Base-by-base conservation (phyloP, 495 filamentous ascomycete genomes). In the Lasiosphaeriaceae sp. region DNA sequence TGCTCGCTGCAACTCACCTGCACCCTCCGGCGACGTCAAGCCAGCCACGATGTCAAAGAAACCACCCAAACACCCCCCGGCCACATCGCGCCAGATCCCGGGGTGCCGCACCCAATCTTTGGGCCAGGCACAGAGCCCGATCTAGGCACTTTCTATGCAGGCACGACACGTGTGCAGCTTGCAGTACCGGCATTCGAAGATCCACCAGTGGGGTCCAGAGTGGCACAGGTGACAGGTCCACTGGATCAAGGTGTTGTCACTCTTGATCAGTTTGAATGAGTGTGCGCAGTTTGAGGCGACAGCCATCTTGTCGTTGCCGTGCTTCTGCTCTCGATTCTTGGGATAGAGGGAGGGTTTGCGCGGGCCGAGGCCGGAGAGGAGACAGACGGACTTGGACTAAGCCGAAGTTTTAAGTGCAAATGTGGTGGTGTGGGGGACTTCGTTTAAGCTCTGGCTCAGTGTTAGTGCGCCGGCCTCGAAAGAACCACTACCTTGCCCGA, bases 171-270 rank as follows among this genome's bases (percentile, higher is more conserved):
- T 82, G 76, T 90, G 89, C 49, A 90, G 72, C 69, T 88, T 86
- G 80, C 88, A 92, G 66, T 86, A 85, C 61, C 77, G 72, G 77
- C 89, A 92, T 71, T 91, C 86, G 67, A 83, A 90, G 68, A 92
- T 91, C 72, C 81, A 86, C 87, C 87, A 90, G 71, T 90, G 87
- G 35, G 89, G 89, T 4, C 89, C 89, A 6, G 81, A 84, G 64
- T 87, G 85, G 70, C 89, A 92, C 66, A 88, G 73, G 63, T 85
- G 80, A 79, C 89, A 92, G 49, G 79, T 84, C 89, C 89, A 92
- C 61, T 88, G 79, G 54, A 92, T 80, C 31, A 91, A 70, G 5
- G 83, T 88, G 57, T 78, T 86, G 68, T 90, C 85, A 8, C 83
- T 84, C 73, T 92, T 92, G 72, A 92, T 82, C 72, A 90, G 82